phyloP scores from a whole-genome alignment of 306 rosid genomes.

The Castanea sativa region DNA sequence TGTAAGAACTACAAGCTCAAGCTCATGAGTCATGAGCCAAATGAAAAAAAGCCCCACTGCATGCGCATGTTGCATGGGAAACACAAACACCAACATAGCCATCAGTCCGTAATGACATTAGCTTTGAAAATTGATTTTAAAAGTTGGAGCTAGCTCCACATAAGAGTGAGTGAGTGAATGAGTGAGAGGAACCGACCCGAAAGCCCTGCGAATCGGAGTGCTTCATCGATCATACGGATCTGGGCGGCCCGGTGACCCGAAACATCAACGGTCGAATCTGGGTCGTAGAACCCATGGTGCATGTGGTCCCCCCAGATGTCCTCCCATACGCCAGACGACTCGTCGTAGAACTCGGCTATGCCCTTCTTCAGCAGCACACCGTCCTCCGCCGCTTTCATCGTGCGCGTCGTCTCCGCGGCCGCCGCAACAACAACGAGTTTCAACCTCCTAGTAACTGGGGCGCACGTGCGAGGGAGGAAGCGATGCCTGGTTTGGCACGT shows the following conservation, averaged over 20 bases:
- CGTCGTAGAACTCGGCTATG: constrained; percentile 86
- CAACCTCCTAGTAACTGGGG: neutral
- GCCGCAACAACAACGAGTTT: neutral
- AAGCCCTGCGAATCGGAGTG: constrained; percentile 61
- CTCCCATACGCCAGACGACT: constrained; percentile 82
- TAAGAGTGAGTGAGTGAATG: no score
- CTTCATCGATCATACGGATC: constrained; percentile 79
- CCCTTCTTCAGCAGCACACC: constrained; percentile 48
- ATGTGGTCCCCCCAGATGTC: constrained; percentile 90
- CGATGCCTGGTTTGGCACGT: neutral
- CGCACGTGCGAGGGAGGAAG: neutral
- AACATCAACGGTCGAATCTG: constrained; percentile 43
- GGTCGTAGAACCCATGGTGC: constrained; percentile 88
- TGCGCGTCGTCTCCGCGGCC: neutral
- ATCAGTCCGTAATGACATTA: no score
- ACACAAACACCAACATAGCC: no score
- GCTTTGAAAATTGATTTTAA: no score
- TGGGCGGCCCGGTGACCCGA: constrained; percentile 82
- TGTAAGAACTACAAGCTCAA: no score
- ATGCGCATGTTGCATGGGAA: no score
- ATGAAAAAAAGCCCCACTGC: no score
- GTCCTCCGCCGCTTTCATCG: neutral
- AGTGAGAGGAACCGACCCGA: constrained; percentile 9
- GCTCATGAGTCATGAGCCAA: no score
- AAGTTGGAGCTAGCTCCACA: no score